Evolutionary conservation across 2,329 filamentous ascomycete species (phyloP).

Genomic region (Pseudogymnoascus sp.): DNA sequence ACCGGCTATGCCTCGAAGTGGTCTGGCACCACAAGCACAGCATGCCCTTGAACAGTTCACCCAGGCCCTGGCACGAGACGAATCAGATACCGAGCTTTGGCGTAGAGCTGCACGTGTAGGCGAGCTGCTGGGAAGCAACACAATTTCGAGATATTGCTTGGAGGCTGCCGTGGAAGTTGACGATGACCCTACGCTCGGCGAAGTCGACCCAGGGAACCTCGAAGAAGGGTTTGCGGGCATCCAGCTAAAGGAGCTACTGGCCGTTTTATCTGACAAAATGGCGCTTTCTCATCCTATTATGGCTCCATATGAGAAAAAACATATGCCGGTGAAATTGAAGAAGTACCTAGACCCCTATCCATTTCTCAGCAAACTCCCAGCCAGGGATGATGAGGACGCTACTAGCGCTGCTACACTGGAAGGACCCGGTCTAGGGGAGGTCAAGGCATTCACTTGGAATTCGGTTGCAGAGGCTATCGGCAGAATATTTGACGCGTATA

Average conservation of each 20-base stretch:
- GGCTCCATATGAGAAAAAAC: slow-evolving; percentile 45
- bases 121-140: slow-evolving; percentile 46
- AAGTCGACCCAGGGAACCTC: slow-evolving; percentile 54
- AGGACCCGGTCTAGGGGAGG: slow-evolving; percentile 10
- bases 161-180: slow-evolving; percentile 60
- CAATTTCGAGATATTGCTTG: slow-evolving; percentile 53
- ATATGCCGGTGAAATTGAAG: slow-evolving; percentile 42
- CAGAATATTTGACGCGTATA: slow-evolving; percentile 12
- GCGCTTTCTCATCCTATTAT: slow-evolving; percentile 53
- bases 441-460: slow-evolving; percentile 19
- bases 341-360: slow-evolving; percentile 53
- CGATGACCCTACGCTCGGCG: slow-evolving; percentile 54
- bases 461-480: slow-evolving; percentile 22
- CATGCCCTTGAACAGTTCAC: slow-evolving; percentile 48
- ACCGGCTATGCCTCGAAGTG: slow-evolving; percentile 23
- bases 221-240: slow-evolving; percentile 56
- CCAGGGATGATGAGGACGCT: neutral
- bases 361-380: slow-evolving; percentile 34
- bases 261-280: slow-evolving; percentile 45
- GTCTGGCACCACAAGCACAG: slow-evolving; percentile 24
- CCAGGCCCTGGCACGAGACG: slow-evolving; percentile 53
- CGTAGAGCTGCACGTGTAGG: slow-evolving; percentile 50
- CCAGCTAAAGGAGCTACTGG: slow-evolving; percentile 48
- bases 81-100: slow-evolving; percentile 60
- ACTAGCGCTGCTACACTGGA: neutral